These are phyloP conservation scores for Urochloa ruziziensis DNA, from an alignment of 176 grass and related monocot species.

Conservation along the genomic window DNA sequence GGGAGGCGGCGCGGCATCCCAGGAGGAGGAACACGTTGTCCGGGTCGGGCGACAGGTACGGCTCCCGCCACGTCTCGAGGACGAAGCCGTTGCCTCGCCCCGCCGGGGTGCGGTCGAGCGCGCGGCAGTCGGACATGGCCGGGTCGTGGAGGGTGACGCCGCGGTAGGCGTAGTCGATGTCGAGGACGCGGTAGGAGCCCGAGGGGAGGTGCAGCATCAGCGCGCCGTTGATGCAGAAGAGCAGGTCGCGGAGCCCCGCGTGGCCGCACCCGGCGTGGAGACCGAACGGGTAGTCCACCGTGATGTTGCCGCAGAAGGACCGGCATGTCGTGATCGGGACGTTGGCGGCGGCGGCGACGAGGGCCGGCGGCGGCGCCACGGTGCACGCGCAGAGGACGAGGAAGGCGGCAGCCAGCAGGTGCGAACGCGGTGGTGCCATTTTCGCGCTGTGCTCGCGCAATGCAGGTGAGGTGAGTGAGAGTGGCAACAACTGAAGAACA, in stretches of 20 bases:
- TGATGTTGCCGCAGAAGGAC: conserved; percentile 93
- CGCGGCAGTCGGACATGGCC: conserved; percentile 94
- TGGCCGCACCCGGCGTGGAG: conserved; percentile 78
- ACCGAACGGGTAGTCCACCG: conserved; percentile 92
- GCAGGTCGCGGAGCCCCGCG: conserved; percentile 74
- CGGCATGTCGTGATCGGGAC: conserved; percentile 63
- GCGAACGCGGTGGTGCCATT: conserved; percentile 15
- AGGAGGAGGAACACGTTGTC: conserved; percentile 98
- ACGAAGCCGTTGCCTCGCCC: conserved; percentile 75
- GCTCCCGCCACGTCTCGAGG: conserved; percentile 73
- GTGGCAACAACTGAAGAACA: neutral
- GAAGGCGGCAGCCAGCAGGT: neutral
- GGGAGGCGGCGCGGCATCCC: conserved; percentile 71
- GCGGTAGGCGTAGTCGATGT: conserved; percentile 87
- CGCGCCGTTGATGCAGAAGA: conserved; percentile 88
- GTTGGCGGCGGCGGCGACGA: conserved; percentile 16
- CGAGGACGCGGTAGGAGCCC: conserved; percentile 88
- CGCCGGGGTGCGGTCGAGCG: conserved; percentile 56
- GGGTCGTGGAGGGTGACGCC: conserved; percentile 83
- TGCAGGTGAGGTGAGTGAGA: neutral
- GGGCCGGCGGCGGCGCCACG: neutral
- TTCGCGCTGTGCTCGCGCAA: neutral
- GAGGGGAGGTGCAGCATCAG: conserved; percentile 92
- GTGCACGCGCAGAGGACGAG: conserved; percentile 22
- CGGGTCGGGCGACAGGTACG: conserved; percentile 63